phyloP scores from a whole-genome alignment of 2,329 filamentous ascomycete species.

The Penicillium sp. region DNA sequence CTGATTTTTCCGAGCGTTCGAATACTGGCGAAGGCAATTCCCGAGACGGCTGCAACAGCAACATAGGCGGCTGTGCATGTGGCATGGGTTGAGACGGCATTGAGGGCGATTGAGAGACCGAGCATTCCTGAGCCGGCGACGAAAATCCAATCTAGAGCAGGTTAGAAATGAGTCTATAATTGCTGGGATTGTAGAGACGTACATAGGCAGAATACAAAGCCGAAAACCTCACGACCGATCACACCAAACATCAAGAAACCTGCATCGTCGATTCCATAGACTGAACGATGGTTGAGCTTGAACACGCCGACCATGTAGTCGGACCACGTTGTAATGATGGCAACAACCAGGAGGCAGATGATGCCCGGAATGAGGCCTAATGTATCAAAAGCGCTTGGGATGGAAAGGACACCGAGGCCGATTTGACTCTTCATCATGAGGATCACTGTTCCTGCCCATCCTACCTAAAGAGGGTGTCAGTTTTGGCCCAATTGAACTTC shows the following conservation, averaged over 20 bases:
- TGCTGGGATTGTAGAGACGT: not conserved
- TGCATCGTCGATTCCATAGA: slow-evolving; percentile 52
- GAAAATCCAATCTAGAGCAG: slow-evolving; percentile 25
- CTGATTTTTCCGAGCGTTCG: slow-evolving; percentile 28
- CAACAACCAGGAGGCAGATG: slow-evolving; percentile 37
- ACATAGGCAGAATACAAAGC: slow-evolving; percentile 7
- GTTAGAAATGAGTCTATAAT: not conserved
- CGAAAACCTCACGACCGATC: slow-evolving; percentile 44
- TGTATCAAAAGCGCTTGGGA: slow-evolving; percentile 40
- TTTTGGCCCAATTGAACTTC: not conserved
- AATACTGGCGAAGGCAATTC: slow-evolving; percentile 24
- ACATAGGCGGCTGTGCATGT: slow-evolving; percentile 20
- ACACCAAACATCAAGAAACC: slow-evolving; percentile 48
- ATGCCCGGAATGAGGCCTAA: slow-evolving; percentile 45
- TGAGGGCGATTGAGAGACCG: slow-evolving; percentile 36
- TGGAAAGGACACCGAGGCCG: slow-evolving; percentile 44
- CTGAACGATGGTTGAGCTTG: slow-evolving; percentile 47
- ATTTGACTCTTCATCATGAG: slow-evolving; percentile 43
- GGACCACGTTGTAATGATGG: slow-evolving; percentile 43
- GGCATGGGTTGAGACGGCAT: slow-evolving; percentile 33
- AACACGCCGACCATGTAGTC: slow-evolving; percentile 43
- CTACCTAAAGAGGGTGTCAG: slow-evolving; percentile 24
- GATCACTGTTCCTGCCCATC: slow-evolving; percentile 38
- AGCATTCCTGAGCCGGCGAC: slow-evolving; percentile 38
- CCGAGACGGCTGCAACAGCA: slow-evolving; percentile 18